A percentile compares a stretch with the other conserved stretches of the same genome.
Conservation (phyloP, 257 asterid genomes). For the Nyctanthes arbortristis region DNA sequence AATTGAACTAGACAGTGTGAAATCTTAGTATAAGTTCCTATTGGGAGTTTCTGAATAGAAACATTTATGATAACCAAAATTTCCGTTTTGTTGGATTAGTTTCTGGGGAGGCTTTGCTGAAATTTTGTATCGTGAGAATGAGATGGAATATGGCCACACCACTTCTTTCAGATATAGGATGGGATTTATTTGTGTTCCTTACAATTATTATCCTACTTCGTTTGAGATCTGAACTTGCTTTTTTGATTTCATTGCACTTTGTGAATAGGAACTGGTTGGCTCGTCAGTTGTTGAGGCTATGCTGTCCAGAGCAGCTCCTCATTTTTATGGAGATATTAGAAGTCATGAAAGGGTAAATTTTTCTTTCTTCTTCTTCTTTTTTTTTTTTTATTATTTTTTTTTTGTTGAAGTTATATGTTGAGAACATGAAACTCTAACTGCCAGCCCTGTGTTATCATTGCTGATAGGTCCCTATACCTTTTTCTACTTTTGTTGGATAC, state of each 20-base stretch:
- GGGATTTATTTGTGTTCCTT: background rate
- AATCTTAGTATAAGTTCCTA: background rate
- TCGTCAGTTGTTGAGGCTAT: constrained; percentile 77
- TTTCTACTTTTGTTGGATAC: constrained; percentile 71
- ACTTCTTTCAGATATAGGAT: background rate
- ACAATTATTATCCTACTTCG: background rate
- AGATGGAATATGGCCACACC: background rate
- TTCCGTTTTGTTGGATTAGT: background rate
- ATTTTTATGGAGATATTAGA: constrained; percentile 90
- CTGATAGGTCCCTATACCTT: constrained; percentile 71
- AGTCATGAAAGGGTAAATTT: constrained; percentile 96
- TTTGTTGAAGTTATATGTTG: constrained; percentile 11
- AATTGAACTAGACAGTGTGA: background rate
- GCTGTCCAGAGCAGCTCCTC: constrained; percentile 83
- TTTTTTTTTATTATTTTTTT: too few relatives aligned
- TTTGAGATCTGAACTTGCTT: constrained; percentile 18
- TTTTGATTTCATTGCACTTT: constrained; percentile 10
- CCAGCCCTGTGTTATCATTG: constrained; percentile 3
- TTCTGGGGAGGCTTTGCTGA: background rate
- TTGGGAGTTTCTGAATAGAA: background rate
- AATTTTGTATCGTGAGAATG: too few relatives aligned
- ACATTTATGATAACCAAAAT: background rate
- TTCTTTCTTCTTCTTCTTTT: too few relatives aligned
- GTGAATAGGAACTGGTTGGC: constrained; percentile 64
- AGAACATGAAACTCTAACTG: constrained; percentile 12